A percentile compares a stretch with the other conserved stretches of the same genome.
phyloP scores from a whole-genome alignment of 2,329 filamentous ascomycete species.

The Grosmannia huntii region DNA sequence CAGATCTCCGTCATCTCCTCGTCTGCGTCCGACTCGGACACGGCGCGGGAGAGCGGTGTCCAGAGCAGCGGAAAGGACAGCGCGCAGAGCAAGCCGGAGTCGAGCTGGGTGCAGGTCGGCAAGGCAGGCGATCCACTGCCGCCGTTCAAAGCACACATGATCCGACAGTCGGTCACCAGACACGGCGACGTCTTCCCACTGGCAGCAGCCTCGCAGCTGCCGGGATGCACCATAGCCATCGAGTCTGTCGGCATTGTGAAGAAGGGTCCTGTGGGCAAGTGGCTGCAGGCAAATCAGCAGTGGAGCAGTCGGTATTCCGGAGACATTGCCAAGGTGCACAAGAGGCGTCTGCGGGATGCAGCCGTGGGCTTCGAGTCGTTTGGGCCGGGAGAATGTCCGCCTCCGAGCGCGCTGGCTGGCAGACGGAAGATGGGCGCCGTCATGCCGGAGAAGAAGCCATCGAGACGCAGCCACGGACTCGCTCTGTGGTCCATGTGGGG shows the following conservation, averaged over 20 bases:
- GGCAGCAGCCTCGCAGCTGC: slow-evolving; percentile 48
- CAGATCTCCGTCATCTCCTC: slow-evolving; percentile 60
- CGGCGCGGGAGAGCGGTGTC: slow-evolving; percentile 7
- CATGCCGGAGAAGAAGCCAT: slow-evolving; percentile 36
- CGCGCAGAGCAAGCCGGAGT: slow-evolving; percentile 6
- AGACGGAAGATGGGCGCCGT: slow-evolving; percentile 40
- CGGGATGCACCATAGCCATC: slow-evolving; percentile 48
- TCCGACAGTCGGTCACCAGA: slow-evolving; percentile 72
- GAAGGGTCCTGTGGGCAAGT: slow-evolving; percentile 64
- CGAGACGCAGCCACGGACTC: slow-evolving; percentile 54
- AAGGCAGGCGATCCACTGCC: slow-evolving; percentile 77
- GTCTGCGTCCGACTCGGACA: slow-evolving; percentile 29
- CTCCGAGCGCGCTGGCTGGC: slow-evolving; percentile 71
- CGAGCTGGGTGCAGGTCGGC: slow-evolving; percentile 38
- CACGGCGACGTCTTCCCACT: slow-evolving; percentile 64
- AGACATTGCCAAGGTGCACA: slow-evolving; percentile 59
- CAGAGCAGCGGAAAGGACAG: not conserved
- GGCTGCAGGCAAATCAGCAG: slow-evolving; percentile 59
- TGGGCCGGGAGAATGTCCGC: slow-evolving; percentile 60
- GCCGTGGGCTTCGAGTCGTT: slow-evolving; percentile 58
- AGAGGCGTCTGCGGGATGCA: slow-evolving; percentile 60
- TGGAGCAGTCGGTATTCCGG: slow-evolving; percentile 64
- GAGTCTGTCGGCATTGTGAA: slow-evolving; percentile 69
- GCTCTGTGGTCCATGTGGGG: slow-evolving; percentile 81
- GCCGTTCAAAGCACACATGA: slow-evolving; percentile 73